Evolutionary conservation across 1,139 yeast species (phyloP).

Genomic region (Suhomyces bribrorum): DNA sequence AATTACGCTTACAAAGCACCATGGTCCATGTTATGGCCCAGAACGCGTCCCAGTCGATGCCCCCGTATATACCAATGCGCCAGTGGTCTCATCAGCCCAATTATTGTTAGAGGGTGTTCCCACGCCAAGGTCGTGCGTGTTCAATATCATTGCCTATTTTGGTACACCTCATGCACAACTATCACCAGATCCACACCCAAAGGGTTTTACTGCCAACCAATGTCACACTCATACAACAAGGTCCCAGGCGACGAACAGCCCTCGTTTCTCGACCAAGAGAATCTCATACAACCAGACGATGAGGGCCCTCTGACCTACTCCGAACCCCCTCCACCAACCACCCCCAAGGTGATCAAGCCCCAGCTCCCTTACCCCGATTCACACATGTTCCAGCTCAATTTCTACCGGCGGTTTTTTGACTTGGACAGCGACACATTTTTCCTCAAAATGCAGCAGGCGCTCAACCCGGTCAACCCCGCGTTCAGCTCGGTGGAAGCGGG

Average conservation of each 20-base stretch:
- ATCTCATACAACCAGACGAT: constrained; percentile 23
- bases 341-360: constrained; percentile 23
- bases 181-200: background rate
- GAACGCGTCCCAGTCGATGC: too few species aligned
- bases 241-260: constrained; percentile 7
- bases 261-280: constrained; percentile 15
- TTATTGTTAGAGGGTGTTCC: too few species aligned
- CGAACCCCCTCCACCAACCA: constrained; percentile 4
- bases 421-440: constrained; percentile 63
- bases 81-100: too few species aligned
- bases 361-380: constrained; percentile 24
- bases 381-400: constrained; percentile 56
- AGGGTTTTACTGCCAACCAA: background rate
- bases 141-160: too few species aligned
- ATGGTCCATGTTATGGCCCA: too few species aligned
- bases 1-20: too few species aligned
- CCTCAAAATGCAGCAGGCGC: constrained; percentile 40
- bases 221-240: constrained; percentile 9
- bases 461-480: constrained; percentile 45
- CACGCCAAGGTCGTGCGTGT: too few species aligned
- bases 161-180: background rate
- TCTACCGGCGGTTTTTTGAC: constrained; percentile 62
- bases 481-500: constrained; percentile 25
- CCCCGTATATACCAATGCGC: too few species aligned
- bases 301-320: constrained; percentile 8